These are phyloP conservation scores for Elsinoe ampelina DNA, from an alignment of 2,329 filamentous ascomycete species.

Conservation along the genomic window DNA sequence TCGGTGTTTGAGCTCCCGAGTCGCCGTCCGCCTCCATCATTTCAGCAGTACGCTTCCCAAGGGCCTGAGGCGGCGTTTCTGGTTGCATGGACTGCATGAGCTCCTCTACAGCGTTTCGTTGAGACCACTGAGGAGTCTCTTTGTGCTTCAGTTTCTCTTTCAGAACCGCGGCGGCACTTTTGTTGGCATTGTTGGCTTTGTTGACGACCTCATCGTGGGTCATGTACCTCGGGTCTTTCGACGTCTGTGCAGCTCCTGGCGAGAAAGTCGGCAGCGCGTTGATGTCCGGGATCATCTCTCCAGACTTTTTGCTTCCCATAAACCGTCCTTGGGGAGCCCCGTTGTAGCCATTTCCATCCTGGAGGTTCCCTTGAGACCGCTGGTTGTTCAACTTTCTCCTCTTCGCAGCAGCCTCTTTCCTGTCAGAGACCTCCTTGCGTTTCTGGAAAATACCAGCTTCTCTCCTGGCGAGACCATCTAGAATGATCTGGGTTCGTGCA, in stretches of 20 bases:
- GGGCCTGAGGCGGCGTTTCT: constrained; percentile 38
- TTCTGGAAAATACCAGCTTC: constrained; percentile 89
- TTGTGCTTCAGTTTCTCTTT: constrained; percentile 59
- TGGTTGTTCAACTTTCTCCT: constrained; percentile 53
- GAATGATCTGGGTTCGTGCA: constrained; percentile 73
- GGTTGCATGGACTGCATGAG: constrained; percentile 14
- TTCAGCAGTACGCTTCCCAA: constrained; percentile 70
- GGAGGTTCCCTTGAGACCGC: constrained; percentile 23
- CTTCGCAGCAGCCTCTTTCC: constrained; percentile 69
- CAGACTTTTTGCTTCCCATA: constrained; percentile 19
- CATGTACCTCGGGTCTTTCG: constrained; percentile 46
- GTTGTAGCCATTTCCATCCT: constrained; percentile 20
- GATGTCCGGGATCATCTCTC: constrained; percentile 28
- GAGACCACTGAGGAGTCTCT: constrained; percentile 22
- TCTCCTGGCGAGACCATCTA: constrained; percentile 80
- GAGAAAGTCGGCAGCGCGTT: constrained; percentile 48
- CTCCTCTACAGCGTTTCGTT: constrained; percentile 19
- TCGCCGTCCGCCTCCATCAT: constrained; percentile 52
- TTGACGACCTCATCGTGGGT: constrained; percentile 82
- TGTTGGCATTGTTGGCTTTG: constrained; percentile 74
- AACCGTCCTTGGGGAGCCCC: constrained; percentile 23
- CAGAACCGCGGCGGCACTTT: constrained; percentile 81
- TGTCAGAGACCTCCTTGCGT: constrained; percentile 76
- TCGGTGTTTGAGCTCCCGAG: constrained; percentile 50
- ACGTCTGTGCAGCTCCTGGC: constrained; percentile 44